Evolutionary conservation across 1,139 yeast genomes (phyloP).

Genomic region (Kodamaea sp.): DNA sequence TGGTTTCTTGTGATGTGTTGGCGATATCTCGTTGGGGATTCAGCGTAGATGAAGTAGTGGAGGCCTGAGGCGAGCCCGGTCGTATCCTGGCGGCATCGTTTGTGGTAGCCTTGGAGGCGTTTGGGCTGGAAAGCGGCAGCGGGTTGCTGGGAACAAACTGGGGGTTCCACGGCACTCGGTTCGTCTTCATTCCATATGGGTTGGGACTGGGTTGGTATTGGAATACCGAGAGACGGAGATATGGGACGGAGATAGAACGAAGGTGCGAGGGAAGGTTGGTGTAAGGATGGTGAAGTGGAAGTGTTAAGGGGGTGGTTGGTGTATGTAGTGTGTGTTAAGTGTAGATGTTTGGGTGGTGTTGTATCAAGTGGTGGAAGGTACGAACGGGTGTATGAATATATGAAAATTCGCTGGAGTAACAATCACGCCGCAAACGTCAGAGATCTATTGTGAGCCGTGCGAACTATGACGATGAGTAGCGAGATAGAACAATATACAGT

Average conservation of each 20-base stretch:
- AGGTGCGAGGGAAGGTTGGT: not conserved
- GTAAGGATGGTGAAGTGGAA: not conserved
- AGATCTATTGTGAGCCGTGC: too few species aligned
- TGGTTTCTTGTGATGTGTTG: not conserved
- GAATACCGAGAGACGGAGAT: not conserved
- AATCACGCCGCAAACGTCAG: too few species aligned
- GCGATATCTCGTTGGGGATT: not conserved
- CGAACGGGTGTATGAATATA: too few species aligned
- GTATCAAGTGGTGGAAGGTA: too few species aligned
- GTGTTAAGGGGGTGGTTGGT: too few species aligned
- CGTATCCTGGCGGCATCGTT: slow-evolving; percentile 2
- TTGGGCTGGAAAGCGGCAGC: slow-evolving; percentile 11
- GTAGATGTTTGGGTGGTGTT: too few species aligned
- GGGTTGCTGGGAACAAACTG: slow-evolving; percentile 13
- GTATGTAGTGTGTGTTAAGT: too few species aligned
- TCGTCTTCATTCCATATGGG: slow-evolving; percentile 2
- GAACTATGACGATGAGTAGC: too few species aligned
- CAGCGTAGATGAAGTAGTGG: not conserved
- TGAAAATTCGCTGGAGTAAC: too few species aligned
- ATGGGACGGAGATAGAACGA: not conserved
- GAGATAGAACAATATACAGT: too few species aligned
- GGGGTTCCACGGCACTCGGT: slow-evolving; percentile 6
- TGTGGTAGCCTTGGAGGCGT: not conserved
- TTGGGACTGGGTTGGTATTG: not conserved
- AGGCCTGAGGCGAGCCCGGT: not conserved